phyloP scores from a whole-genome alignment of 176 grass and related monocot genomes.

The Oryza coarctata region DNA sequence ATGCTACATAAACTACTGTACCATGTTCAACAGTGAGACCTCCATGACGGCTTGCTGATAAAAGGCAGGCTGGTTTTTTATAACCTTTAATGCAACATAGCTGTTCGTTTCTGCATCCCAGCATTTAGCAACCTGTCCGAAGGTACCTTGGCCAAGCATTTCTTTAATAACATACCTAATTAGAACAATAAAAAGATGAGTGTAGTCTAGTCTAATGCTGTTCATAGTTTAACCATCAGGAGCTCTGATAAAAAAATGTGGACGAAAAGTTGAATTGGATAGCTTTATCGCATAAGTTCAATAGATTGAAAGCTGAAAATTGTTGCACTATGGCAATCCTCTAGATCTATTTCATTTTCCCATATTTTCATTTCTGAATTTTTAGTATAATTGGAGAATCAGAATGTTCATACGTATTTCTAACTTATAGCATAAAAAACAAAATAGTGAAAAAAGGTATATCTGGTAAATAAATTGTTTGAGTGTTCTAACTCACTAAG shows the following conservation, averaged over 20 bases:
- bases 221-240: background rate
- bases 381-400: background rate
- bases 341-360: slow-evolving; percentile 1
- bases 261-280: background rate
- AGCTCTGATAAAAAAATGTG: slow-evolving; percentile 2
- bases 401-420: slow-evolving; percentile 8
- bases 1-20: slow-evolving; percentile 35
- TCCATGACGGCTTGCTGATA: slow-evolving; percentile 89
- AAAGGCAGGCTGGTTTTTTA: slow-evolving; percentile 98
- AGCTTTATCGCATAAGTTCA: slow-evolving; percentile 11
- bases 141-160: slow-evolving; percentile 98
- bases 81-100: slow-evolving; percentile 94
- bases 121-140: slow-evolving; percentile 96
- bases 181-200: slow-evolving; percentile 17
- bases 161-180: slow-evolving; percentile 91
- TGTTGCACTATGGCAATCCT: background rate
- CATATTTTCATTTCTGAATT: slow-evolving; percentile 9
- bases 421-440: slow-evolving; percentile 17
- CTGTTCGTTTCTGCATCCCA: slow-evolving; percentile 74
- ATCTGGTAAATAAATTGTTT: slow-evolving; percentile 17
- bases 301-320: background rate
- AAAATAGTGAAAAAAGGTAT: background rate
- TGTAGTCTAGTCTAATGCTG: background rate
- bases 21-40: slow-evolving; percentile 82
- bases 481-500: background rate